These are phyloP conservation scores for Monilinia fructicola DNA, from an alignment of 2,329 filamentous ascomycete genomes.

Conservation along the genomic window DNA sequence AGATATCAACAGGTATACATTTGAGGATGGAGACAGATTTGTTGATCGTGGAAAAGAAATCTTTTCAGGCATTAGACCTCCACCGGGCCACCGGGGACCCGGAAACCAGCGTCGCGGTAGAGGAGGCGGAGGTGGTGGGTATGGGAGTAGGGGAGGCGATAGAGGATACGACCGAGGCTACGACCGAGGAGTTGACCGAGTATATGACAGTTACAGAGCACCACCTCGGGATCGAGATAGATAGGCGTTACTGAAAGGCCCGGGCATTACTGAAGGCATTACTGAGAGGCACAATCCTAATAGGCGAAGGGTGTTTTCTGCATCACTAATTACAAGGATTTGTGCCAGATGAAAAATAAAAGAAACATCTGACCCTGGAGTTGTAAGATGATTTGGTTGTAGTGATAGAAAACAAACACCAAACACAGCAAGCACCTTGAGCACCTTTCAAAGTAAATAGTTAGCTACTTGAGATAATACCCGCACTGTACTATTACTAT, in stretches of 20 bases:
- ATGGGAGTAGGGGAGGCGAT: slow-evolving; percentile 18
- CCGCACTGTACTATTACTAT: background rate
- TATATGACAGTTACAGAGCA: slow-evolving; percentile 18
- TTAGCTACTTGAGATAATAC: background rate
- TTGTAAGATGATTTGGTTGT: slow-evolving; percentile 15
- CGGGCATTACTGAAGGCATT: too few relatives aligned
- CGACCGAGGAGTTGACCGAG: slow-evolving; percentile 22
- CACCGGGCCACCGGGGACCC: slow-evolving; percentile 44
- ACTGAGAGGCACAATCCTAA: slow-evolving; percentile 1
- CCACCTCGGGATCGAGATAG: slow-evolving; percentile 22
- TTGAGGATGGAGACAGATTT: slow-evolving; percentile 64
- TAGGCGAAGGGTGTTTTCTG: background rate
- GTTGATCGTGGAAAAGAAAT: slow-evolving; percentile 73
- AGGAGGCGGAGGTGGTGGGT: slow-evolving; percentile 2
- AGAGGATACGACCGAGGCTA: slow-evolving; percentile 20
- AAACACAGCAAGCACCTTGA: too few relatives aligned
- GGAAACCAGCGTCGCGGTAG: background rate
- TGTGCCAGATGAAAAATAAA: too few relatives aligned
- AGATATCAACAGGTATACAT: slow-evolving; percentile 64
- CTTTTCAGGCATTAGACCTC: slow-evolving; percentile 62
- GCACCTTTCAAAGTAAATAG: background rate
- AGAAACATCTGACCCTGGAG: background rate
- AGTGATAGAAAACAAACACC: background rate
- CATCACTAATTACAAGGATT: background rate
- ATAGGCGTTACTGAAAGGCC: slow-evolving; percentile 22